Conservation (phyloP, 805 yeast species). For the Ogataea pignaliae region DNA sequence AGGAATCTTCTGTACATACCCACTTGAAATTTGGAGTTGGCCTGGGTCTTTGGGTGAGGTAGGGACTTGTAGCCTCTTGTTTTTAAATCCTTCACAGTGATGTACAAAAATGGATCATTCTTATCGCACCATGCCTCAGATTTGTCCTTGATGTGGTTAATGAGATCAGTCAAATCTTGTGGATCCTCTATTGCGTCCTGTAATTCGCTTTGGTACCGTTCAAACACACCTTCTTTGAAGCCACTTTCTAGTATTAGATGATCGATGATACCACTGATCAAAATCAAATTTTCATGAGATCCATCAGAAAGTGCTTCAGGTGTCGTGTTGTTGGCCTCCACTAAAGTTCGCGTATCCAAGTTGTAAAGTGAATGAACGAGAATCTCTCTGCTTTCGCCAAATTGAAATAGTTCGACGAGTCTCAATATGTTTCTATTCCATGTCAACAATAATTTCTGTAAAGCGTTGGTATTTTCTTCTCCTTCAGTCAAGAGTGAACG, state of each 20-base stretch:
- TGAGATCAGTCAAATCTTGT: conserved; percentile 19
- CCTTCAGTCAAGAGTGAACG: not conserved
- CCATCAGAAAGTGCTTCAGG: conserved; percentile 1
- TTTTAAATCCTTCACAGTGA: conserved; percentile 54
- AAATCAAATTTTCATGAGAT: conserved; percentile 24
- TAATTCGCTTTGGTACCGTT: conserved; percentile 20
- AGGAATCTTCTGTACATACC: conserved; percentile 52
- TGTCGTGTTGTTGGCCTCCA: not conserved
- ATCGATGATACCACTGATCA: conserved; percentile 66
- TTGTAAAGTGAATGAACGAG: conserved; percentile 50
- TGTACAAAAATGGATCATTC: conserved; percentile 21
- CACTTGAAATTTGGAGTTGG: conserved; percentile 54
- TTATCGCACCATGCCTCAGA: conserved; percentile 25
- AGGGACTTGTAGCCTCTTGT: conserved; percentile 43
- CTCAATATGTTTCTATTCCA: conserved; percentile 43
- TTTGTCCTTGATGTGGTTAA: conserved; percentile 6
- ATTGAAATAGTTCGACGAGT: conserved; percentile 35
- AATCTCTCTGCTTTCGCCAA: conserved; percentile 60
- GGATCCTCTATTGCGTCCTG: conserved; percentile 3
- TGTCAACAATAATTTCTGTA: conserved; percentile 24
- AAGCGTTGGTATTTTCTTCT: conserved; percentile 13
- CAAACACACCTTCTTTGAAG: conserved; percentile 9
- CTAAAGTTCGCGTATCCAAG: conserved; percentile 11
- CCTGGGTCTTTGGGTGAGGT: conserved; percentile 51
- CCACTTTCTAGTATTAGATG: conserved; percentile 31